These are phyloP conservation scores for Penicillium ucsense DNA, from an alignment of 495 filamentous ascomycete genomes.

Conservation along the genomic window DNA sequence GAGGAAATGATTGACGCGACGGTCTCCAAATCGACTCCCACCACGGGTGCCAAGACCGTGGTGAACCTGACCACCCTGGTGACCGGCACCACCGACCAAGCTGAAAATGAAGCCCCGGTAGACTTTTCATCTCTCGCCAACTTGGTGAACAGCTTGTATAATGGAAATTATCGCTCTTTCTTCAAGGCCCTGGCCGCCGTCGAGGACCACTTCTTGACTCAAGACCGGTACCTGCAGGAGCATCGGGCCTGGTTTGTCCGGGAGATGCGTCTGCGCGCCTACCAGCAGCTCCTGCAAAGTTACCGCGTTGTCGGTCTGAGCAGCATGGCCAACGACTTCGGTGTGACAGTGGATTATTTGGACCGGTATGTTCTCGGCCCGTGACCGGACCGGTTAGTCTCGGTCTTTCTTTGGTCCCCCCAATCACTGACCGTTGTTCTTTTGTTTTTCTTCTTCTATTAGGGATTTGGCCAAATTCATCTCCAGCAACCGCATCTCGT, in stretches of 20 bases:
- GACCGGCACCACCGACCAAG: conserved; percentile 53
- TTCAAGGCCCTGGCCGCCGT: conserved; percentile 85
- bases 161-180: conserved; percentile 85
- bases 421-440: no score
- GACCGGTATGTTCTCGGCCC: conserved; percentile 56
- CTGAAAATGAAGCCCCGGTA: conserved; percentile 62
- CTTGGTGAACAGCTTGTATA: conserved; percentile 84
- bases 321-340: conserved; percentile 95
- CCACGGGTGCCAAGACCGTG: conserved; percentile 45
- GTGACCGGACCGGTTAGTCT: neutral
- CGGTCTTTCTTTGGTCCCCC: neutral
- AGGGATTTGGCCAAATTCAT: conserved; percentile 97
- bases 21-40: conserved; percentile 42
- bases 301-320: conserved; percentile 92
- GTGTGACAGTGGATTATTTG: conserved; percentile 88
- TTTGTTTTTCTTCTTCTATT: neutral
- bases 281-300: conserved; percentile 93
- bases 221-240: conserved; percentile 89
- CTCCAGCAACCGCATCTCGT: conserved; percentile 83
- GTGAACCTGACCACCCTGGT: conserved; percentile 81
- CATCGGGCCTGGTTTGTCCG: conserved; percentile 93
- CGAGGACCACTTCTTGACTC: conserved; percentile 85
- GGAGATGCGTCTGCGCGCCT: conserved; percentile 92
- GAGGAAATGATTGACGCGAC: conserved; percentile 66
- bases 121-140: conserved; percentile 78